Base-by-base conservation (phyloP, 768 basidiomycete species). In the Collybia mongolica region DNA sequence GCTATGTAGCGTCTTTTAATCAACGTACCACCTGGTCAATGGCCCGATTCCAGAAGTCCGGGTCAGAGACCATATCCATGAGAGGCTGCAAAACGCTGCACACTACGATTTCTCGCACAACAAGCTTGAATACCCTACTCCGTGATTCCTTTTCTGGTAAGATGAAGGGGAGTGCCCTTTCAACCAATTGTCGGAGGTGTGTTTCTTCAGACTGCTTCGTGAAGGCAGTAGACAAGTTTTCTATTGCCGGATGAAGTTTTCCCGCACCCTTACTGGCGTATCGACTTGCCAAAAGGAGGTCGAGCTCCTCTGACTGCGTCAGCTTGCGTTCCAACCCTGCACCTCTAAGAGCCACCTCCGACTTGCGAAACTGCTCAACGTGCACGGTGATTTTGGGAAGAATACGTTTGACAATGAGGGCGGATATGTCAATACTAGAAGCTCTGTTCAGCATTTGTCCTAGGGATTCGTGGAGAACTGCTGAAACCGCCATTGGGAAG, bases 1-100 rank as follows among this genome's bases (percentile, higher is more conserved):
- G 22, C 17, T 2, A 19, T 37, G 7, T 24, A n/a, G n/a, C n/a
- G 15, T 19, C 24, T 14, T 40, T 57, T 55, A 17, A 38, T 8
- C 20, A 8, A 74, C 91, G 69, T 65, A 93, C 95, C 72, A 91
- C 82, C 70, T 94, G 86, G 66, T 98, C 95, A 44, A 98, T 90
- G 32, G 83, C 81, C 51, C 83, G 77, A 70, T 99, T 99, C 94
- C 94, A 98, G 56, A 97, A 97, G 66, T 99, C 97, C 4, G 94
- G 92, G 65, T 99, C 97, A 23, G 89, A 79, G 29, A 98, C 63
- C 86, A 96, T 91, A 43, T 98, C 92, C 76, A 96, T 84, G 47
- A 96, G 67, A 11, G 96, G 94, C 61, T 89, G 84, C 36, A 98
- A 61, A 2, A 96, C 83, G 2, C 86, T 75, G 62, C 92, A 95